phyloP scores from a whole-genome alignment of 768 basidiomycete species.

The Scleroderma citrinum region DNA sequence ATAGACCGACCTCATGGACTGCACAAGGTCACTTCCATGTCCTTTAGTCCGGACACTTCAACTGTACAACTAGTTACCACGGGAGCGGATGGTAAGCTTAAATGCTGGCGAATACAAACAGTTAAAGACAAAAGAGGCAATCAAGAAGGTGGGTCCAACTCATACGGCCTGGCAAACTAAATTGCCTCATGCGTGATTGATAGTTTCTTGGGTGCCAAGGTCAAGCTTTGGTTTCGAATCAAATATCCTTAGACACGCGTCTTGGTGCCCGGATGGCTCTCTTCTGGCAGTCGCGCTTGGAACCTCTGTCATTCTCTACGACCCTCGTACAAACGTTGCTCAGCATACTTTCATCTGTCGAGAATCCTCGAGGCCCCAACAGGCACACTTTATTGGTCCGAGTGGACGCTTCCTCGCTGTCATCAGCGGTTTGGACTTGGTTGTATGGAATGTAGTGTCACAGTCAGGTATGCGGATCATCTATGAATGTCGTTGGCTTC shows the following conservation, averaged over 20 bases:
- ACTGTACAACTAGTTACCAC: conserved; percentile 59
- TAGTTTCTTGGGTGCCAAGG: conserved; percentile 69
- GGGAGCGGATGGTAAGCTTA: conserved; percentile 69
- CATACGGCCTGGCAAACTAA: not conserved
- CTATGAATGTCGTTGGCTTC: not conserved
- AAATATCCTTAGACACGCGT: conserved; percentile 56
- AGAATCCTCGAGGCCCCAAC: conserved; percentile 40
- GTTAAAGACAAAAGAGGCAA: conserved; percentile 40
- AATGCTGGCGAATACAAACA: conserved; percentile 68
- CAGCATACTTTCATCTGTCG: conserved; percentile 55
- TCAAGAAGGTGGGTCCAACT: conserved; percentile 43
- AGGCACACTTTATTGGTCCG: conserved; percentile 61
- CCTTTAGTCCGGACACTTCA: conserved; percentile 55
- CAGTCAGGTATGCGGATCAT: conserved; percentile 45
- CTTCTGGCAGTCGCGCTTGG: conserved; percentile 72
- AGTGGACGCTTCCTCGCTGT: conserved; percentile 68
- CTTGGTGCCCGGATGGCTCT: conserved; percentile 85
- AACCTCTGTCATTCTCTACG: conserved; percentile 65
- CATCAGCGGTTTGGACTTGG: conserved; percentile 41
- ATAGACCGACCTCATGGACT: conserved; percentile 83
- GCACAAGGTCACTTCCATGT: conserved; percentile 52
- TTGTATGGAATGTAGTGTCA: conserved; percentile 68
- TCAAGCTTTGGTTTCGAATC: conserved; percentile 66
- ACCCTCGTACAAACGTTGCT: conserved; percentile 55
- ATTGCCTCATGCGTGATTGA: conserved; percentile 1